A percentile compares a stretch with the other conserved stretches of the same genome.
Evolutionary conservation across 345 rosid species (phyloP).

Genomic region (Sisymbrium irio): DNA sequence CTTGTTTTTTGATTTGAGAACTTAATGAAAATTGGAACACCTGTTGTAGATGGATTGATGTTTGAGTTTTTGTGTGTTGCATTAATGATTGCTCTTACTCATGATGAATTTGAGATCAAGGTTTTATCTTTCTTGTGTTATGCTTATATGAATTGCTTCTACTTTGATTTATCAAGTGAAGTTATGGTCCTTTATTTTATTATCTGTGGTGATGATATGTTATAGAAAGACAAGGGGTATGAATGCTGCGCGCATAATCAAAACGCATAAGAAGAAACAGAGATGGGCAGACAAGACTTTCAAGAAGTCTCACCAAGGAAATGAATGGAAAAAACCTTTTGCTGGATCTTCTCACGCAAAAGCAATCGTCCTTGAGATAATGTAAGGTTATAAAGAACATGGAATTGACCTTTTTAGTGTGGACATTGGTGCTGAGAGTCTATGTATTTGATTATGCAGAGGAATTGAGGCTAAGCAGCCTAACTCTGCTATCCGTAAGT

Average conservation of each 20-base stretch:
- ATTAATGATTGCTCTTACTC: no score
- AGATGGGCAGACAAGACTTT: constrained; percentile 71
- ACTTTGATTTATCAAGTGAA: no score
- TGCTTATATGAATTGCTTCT: no score
- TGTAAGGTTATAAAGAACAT: constrained; percentile 25
- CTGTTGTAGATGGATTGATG: not conserved
- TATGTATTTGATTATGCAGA: constrained; percentile 18
- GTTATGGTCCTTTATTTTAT: no score
- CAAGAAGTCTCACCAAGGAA: constrained; percentile 66
- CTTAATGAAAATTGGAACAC: no score
- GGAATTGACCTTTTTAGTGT: not conserved
- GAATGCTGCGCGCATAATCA: constrained; percentile 70
- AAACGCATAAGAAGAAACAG: constrained; percentile 48
- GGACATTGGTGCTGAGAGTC: not conserved
- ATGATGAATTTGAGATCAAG: no score
- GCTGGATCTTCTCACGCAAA: constrained; percentile 72
- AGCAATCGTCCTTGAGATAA: constrained; percentile 68
- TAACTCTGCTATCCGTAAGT: constrained; percentile 72
- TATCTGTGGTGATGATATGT: not conserved
- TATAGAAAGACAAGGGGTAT: constrained; percentile 65
- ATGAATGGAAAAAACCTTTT: constrained; percentile 78
- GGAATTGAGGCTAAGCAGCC: constrained; percentile 60
- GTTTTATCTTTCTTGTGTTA: no score
- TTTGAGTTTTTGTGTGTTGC: not conserved
- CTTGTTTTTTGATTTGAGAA: not conserved